These are phyloP conservation scores for Cryptosporidium xiaoi DNA, from an alignment of 169 alveolate genomes.

Conservation along the genomic window DNA sequence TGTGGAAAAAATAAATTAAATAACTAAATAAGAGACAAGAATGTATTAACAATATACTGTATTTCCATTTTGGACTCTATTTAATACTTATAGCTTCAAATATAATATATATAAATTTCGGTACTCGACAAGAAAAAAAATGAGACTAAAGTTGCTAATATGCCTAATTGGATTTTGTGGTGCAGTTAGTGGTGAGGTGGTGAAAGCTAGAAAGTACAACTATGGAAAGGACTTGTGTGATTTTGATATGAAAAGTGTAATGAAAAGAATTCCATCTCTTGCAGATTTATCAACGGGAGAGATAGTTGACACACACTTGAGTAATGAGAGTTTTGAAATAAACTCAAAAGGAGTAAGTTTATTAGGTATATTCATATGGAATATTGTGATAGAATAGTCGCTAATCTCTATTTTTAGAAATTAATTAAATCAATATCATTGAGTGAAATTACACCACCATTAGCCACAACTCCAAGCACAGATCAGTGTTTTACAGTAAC, in stretches of 20 bases:
- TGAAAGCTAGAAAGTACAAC: slow-evolving; percentile 5
- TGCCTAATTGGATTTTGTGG: slow-evolving; percentile 30
- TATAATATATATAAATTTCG: no score
- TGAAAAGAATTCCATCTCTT: slow-evolving; percentile 53
- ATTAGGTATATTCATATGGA: neutral
- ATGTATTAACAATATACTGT: neutral
- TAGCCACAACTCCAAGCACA: slow-evolving; percentile 56
- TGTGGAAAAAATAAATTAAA: neutral
- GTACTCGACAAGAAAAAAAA: neutral
- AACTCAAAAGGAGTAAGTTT: slow-evolving; percentile 56
- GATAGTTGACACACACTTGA: slow-evolving; percentile 36
- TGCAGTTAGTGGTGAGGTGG: slow-evolving; percentile 3
- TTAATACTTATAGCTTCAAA: no score
- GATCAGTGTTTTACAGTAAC: slow-evolving; percentile 66
- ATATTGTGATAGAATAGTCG: no score
- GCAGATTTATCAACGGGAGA: slow-evolving; percentile 50
- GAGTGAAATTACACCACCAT: slow-evolving; percentile 36
- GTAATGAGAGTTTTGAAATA: slow-evolving; percentile 40
- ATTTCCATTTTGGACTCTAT: neutral
- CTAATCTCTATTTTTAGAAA: slow-evolving; percentile 2
- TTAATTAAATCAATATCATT: slow-evolving; percentile 32
- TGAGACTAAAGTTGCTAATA: slow-evolving; percentile 22
- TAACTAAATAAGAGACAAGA: neutral
- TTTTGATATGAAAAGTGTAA: slow-evolving; percentile 57
- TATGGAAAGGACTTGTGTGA: slow-evolving; percentile 67